Conservation (phyloP, 2,329 filamentous ascomycete genomes). For the Chalara sp. region DNA sequence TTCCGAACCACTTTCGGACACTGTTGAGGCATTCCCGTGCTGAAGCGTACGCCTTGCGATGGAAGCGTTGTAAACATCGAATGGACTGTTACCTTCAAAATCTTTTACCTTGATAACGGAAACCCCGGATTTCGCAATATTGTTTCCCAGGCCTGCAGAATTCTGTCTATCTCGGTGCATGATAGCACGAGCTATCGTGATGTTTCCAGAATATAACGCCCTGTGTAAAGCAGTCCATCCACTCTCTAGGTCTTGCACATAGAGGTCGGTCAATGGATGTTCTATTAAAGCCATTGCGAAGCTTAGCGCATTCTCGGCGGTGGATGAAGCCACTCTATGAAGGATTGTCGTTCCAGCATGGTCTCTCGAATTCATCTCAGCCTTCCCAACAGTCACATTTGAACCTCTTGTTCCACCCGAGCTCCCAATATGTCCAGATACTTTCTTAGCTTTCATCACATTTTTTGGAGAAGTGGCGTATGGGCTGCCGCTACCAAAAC, state of each 20-base stretch:
- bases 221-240: slow-evolving; percentile 95
- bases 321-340: slow-evolving; percentile 76
- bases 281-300: slow-evolving; percentile 78
- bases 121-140: slow-evolving; percentile 50
- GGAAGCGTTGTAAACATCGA: slow-evolving; percentile 85
- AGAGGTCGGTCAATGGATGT: slow-evolving; percentile 77
- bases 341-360: slow-evolving; percentile 74
- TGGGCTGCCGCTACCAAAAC: slow-evolving; percentile 29
- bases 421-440: slow-evolving; percentile 41
- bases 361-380: slow-evolving; percentile 82
- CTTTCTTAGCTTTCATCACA: slow-evolving; percentile 43
- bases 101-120: slow-evolving; percentile 93
- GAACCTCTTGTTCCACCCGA: slow-evolving; percentile 38
- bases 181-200: slow-evolving; percentile 76
- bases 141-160: slow-evolving; percentile 52
- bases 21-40: slow-evolving; percentile 14
- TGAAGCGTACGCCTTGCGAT: slow-evolving; percentile 71
- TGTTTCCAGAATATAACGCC: slow-evolving; percentile 83
- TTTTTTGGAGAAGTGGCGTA: slow-evolving; percentile 43
- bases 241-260: slow-evolving; percentile 81
- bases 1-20: slow-evolving; percentile 39
- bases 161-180: slow-evolving; percentile 63
- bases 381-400: slow-evolving; percentile 37
- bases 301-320: slow-evolving; percentile 56
- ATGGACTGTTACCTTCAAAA: slow-evolving; percentile 86